These are phyloP conservation scores for Halophytophthora polymorphica DNA, from an alignment of 352 stramenopile genomes.

Conservation along the genomic window DNA sequence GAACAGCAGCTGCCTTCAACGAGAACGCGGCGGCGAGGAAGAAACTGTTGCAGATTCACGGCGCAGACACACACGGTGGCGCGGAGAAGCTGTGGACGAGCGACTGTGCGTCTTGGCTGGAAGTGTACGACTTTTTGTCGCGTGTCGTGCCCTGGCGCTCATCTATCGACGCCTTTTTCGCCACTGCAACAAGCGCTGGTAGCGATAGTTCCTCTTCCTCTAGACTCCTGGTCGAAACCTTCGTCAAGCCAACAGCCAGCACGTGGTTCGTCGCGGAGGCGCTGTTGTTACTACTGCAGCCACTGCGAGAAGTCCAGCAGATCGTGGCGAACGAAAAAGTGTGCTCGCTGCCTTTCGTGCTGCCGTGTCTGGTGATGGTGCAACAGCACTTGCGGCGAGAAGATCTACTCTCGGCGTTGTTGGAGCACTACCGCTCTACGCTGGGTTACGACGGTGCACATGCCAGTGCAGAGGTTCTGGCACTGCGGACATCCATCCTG, in stretches of 20 bases:
- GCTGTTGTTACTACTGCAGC: slow-evolving; percentile 33
- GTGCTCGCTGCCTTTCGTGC: slow-evolving; percentile 33
- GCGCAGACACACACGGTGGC: background rate
- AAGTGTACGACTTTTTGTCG: slow-evolving; percentile 21
- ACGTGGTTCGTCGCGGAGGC: slow-evolving; percentile 41
- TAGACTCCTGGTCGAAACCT: background rate
- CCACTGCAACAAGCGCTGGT: slow-evolving; percentile 3
- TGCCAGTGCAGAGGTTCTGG: background rate
- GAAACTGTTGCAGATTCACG: slow-evolving; percentile 2
- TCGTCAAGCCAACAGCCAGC: slow-evolving; percentile 9
- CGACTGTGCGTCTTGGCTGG: slow-evolving; percentile 18
- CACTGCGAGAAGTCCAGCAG: slow-evolving; percentile 39
- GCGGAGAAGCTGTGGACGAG: slow-evolving; percentile 4
- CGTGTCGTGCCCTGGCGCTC: slow-evolving; percentile 18
- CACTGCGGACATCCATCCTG: slow-evolving; percentile 14
- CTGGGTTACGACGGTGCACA: background rate
- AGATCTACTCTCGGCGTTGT: slow-evolving; percentile 28
- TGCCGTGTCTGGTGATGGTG: slow-evolving; percentile 35
- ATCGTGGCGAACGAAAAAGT: slow-evolving; percentile 32
- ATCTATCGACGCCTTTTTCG: slow-evolving; percentile 18
- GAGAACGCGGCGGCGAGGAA: background rate
- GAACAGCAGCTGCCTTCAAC: background rate
- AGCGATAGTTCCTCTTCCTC: background rate
- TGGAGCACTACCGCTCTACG: slow-evolving; percentile 4
- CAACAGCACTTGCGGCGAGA: slow-evolving; percentile 26